A percentile compares a stretch with the other conserved stretches of the same genome.
phyloP scores from a whole-genome alignment of 2,329 filamentous ascomycete genomes.

The Pestalotiopsis sp. region DNA sequence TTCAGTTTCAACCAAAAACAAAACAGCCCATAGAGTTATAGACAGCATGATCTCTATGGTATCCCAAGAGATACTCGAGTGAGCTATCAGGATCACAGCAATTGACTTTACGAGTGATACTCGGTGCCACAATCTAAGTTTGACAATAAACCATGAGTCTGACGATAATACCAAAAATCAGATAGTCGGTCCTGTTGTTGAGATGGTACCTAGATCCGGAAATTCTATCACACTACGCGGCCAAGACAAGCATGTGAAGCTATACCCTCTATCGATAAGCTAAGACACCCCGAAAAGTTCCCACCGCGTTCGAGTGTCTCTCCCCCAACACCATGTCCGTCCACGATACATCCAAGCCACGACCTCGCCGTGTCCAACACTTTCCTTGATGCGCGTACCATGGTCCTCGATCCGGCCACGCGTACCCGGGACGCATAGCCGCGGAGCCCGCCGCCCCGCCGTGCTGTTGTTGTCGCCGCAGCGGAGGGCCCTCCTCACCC shows the following conservation, averaged over 20 bases:
- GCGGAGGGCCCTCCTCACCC: constrained; percentile 49
- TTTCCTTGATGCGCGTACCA: constrained; percentile 17
- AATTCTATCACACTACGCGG: neutral
- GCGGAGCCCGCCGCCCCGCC: neutral
- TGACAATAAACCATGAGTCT: neutral
- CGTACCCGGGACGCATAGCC: constrained; percentile 14
- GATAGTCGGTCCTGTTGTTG: neutral
- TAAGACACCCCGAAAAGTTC: neutral
- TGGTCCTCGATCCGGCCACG: constrained; percentile 15
- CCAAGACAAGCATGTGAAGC: constrained; percentile 1
- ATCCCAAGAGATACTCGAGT: neutral
- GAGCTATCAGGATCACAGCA: neutral
- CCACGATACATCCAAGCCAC: neutral
- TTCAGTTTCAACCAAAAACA: neutral
- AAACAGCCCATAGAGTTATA: neutral
- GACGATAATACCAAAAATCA: neutral
- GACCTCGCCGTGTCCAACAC: neutral
- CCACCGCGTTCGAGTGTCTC: neutral
- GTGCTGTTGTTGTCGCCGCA: neutral
- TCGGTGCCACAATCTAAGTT: neutral
- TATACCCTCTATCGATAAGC: constrained; percentile 8
- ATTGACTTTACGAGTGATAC: neutral
- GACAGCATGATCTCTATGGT: neutral
- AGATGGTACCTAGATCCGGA: neutral
- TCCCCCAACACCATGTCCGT: neutral